phyloP scores from a whole-genome alignment of 176 grass and related monocot genomes.

The Otatea glauca region DNA sequence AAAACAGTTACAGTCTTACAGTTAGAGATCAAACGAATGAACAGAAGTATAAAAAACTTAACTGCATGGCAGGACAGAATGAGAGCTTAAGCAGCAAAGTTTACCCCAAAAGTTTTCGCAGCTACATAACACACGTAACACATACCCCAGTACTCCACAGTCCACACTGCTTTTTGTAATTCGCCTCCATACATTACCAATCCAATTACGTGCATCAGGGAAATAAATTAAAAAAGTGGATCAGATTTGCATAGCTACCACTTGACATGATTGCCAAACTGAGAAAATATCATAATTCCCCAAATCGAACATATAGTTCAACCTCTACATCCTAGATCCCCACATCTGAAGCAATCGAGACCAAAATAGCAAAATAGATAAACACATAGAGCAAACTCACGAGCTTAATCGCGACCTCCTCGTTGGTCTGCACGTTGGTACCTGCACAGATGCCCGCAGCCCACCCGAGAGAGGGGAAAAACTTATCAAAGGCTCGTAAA shows the following conservation, averaged over 20 bases:
- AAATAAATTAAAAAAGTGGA: background rate
- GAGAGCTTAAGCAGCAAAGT: background rate
- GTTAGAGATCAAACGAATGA: background rate
- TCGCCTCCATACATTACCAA: background rate
- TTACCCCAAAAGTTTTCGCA: background rate
- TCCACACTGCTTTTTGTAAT: background rate
- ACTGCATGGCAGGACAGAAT: background rate
- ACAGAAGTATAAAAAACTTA: background rate
- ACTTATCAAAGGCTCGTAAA: background rate
- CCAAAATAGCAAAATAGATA: background rate
- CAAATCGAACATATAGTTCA: background rate
- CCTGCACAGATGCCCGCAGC: constrained; percentile 42
- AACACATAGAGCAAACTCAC: constrained; percentile 48
- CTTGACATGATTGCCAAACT: background rate
- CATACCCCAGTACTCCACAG: too few relatives aligned
- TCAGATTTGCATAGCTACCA: background rate
- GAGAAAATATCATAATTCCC: background rate
- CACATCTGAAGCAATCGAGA: background rate
- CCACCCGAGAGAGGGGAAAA: background rate
- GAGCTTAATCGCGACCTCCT: constrained; percentile 88
- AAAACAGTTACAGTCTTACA: background rate
- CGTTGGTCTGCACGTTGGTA: constrained; percentile 78
- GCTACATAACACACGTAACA: too few relatives aligned
- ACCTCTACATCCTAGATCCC: background rate
- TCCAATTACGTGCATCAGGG: background rate